Base-by-base conservation (phyloP, 768 basidiomycete species). In the Boletus reticuloceps region DNA sequence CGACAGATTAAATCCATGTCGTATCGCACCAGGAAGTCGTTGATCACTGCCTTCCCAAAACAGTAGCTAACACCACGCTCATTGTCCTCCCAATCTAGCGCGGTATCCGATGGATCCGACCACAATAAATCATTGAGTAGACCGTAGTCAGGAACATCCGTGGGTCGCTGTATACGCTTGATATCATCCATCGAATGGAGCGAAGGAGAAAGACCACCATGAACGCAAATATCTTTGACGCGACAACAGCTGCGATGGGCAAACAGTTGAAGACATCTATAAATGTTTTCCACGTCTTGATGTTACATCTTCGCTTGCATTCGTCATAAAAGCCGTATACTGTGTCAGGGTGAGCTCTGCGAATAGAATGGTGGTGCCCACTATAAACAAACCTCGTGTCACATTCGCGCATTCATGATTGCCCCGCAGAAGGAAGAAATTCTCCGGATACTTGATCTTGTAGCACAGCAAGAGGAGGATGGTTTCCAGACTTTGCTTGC, bases 311-410 rank as follows among this genome's bases (percentile, higher is more conserved):
- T 69, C 97, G 88, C 77, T 99, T 99, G 81, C 97, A 99, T 76
- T 99, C 97, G 76, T 98, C 97, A 73, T 99, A 99, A 76, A 99
- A 99, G 27, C 97, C 97, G 66, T 99, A 99, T 20, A 98, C 97
- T 98, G 34, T 19, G 46, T 7, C 29, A 57, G 36, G 19, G 51
- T 69, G 32, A 72, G 61, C 36, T 45, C 19, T 37, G n/a, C 25
- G 42, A 59, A 42, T 51, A 58, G 34, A 59, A 44, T 51, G 60
- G 67, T 32, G 58, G 47, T 38, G 59, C 12, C 19, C 4, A 32
- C 6, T 53, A 22, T 43, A 53, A 29, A 56, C 89, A 60, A 58
- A 94, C 95, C 96, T 86, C 97, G 80, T 51, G 97, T 99, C 51
- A 99, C 97, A 67, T 98, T 98, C 45, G 97, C 97, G 69, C 96